phyloP scores from a whole-genome alignment of 2,329 filamentous ascomycete species.

The Stromatinia cepivora region DNA sequence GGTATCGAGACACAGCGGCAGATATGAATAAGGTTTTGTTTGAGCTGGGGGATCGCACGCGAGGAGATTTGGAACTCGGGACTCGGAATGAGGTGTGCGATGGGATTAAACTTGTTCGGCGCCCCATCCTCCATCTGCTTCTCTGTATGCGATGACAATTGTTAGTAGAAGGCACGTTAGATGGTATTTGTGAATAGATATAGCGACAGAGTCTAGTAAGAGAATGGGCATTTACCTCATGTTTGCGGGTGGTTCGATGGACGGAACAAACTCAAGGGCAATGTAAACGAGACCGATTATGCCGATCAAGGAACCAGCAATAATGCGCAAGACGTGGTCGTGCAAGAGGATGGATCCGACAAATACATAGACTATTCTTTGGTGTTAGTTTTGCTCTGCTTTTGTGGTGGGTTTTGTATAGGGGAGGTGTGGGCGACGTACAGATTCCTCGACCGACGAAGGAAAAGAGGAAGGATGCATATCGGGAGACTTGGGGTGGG shows the following conservation, averaged over 20 bases:
- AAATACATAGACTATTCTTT: slow-evolving; percentile 83
- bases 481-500: slow-evolving; percentile 86
- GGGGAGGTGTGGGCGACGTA: slow-evolving; percentile 53
- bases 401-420: slow-evolving; percentile 12
- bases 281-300: slow-evolving; percentile 77
- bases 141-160: slow-evolving; percentile 44
- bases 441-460: slow-evolving; percentile 94
- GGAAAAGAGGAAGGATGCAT: slow-evolving; percentile 96
- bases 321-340: slow-evolving; percentile 62
- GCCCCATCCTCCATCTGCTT: slow-evolving; percentile 41
- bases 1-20: not conserved
- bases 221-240: slow-evolving; percentile 45
- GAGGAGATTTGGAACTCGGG: not conserved
- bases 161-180: not conserved
- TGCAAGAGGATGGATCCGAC: slow-evolving; percentile 83
- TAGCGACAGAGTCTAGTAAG: not conserved
- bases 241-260: slow-evolving; percentile 65
- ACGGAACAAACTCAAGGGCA: slow-evolving; percentile 73
- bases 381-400: slow-evolving; percentile 29
- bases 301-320: slow-evolving; percentile 77
- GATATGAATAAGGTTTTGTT: not conserved
- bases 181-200: no score
- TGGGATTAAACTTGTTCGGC: slow-evolving; percentile 39
- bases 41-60: not conserved
- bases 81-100: not conserved